Percentiles rank a stretch among this genome's conserved stretches.
Evolutionary conservation across 2,329 filamentous ascomycete genomes (phyloP).

Genomic region (Cadophora luteo-olivacea): DNA sequence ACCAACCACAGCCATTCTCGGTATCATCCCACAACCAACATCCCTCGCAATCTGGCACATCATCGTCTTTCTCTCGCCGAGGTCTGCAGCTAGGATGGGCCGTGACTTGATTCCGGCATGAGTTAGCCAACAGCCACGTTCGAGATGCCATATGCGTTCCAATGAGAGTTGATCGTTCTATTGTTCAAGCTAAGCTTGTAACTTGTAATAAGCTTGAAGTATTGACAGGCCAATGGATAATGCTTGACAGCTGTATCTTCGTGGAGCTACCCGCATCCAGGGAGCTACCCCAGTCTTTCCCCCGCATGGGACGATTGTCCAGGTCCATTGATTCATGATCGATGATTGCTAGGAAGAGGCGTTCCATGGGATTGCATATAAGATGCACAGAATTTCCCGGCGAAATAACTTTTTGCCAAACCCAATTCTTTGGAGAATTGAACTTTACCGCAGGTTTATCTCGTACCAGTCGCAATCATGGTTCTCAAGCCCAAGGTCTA

Average conservation of each 20-base stretch:
- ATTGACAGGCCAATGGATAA: conserved; percentile 9
- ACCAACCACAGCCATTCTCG: neutral
- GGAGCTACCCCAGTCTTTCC: conserved; percentile 25
- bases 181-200: neutral
- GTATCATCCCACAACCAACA: neutral
- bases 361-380: conserved; percentile 8
- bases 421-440: conserved; percentile 11
- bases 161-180: conserved; percentile 1
- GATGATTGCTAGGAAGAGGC: neutral
- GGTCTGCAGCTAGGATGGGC: neutral
- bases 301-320: conserved; percentile 19
- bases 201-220: neutral
- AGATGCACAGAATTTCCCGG: conserved; percentile 6
- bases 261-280: conserved; percentile 14
- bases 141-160: conserved; percentile 13
- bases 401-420: conserved; percentile 1
- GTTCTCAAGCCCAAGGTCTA: conserved; percentile 27
- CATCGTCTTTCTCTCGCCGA: neutral
- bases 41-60: neutral
- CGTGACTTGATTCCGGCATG: neutral
- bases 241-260: conserved; percentile 9
- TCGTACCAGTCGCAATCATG: conserved; percentile 23
- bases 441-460: neutral
- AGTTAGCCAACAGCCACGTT: no score
- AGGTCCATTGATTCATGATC: conserved; percentile 1